phyloP scores from a whole-genome alignment of 306 rosid species.

The Lagenaria siceraria region DNA sequence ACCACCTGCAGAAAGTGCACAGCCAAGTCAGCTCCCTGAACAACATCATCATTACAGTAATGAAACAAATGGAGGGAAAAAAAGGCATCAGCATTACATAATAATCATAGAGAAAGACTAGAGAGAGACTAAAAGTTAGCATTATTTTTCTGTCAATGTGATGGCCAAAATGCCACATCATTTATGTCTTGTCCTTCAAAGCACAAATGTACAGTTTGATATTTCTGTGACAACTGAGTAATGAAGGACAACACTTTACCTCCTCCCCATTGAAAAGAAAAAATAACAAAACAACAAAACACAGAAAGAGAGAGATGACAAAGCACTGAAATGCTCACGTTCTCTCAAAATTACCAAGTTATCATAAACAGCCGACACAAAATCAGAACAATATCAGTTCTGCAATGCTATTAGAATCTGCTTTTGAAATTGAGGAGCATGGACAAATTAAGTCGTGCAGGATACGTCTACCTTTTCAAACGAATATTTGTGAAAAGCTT shows the following conservation, averaged over 20 bases:
- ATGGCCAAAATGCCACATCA: background rate
- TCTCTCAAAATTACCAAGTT: background rate
- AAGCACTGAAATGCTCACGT: background rate
- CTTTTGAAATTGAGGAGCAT: background rate
- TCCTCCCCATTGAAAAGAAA: background rate
- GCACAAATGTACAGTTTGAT: background rate
- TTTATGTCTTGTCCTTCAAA: background rate
- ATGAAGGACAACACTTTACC: background rate
- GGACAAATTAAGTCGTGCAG: background rate
- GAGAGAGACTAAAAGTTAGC: background rate
- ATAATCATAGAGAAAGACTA: background rate
- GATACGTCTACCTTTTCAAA: slow-evolving; percentile 50
- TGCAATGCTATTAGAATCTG: background rate
- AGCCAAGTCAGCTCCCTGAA: background rate
- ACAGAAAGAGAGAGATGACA: background rate
- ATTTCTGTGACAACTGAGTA: background rate
- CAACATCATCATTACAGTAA: background rate
- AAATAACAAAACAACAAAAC: background rate
- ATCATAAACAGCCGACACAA: background rate
- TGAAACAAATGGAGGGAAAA: background rate
- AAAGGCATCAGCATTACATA: background rate
- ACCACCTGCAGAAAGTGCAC: slow-evolving; percentile 57
- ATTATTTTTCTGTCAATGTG: background rate
- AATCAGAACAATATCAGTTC: background rate
- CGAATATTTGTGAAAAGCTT: slow-evolving; percentile 78